Evolutionary conservation across 768 basidiomycete species (phyloP).

Genomic region (Xerocomus potaroensis): DNA sequence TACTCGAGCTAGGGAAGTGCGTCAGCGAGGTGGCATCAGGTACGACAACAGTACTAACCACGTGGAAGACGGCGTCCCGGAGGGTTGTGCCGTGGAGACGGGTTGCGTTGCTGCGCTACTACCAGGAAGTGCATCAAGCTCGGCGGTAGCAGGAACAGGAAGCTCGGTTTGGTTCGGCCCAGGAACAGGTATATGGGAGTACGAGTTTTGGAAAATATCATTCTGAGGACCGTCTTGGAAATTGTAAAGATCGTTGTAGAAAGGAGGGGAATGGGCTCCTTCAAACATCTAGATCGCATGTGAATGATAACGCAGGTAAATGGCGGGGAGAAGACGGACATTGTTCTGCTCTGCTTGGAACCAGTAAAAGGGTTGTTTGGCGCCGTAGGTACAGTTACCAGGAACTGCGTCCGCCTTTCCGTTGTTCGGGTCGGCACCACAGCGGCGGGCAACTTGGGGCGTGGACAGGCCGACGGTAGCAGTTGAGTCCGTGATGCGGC

Average conservation of each 20-base stretch:
- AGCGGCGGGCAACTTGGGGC: slow-evolving; percentile 58
- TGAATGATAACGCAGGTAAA: not conserved
- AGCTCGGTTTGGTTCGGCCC: slow-evolving; percentile 33
- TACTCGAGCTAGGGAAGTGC: slow-evolving; percentile 1
- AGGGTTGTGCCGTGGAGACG: not conserved
- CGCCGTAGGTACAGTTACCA: slow-evolving; percentile 69
- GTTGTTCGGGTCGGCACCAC: slow-evolving; percentile 54
- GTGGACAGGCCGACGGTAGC: slow-evolving; percentile 50
- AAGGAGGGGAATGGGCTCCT: slow-evolving; percentile 54
- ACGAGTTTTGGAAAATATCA: slow-evolving; percentile 67
- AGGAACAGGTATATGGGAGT: slow-evolving; percentile 41
- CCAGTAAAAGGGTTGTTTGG: slow-evolving; percentile 72
- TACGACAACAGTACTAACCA: too few species aligned
- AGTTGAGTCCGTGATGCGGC: slow-evolving; percentile 52
- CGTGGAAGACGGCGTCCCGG: too few species aligned
- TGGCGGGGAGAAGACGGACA: slow-evolving; percentile 32
- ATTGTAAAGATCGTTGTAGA: slow-evolving; percentile 68
- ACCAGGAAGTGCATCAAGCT: not conserved
- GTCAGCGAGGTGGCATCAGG: too few species aligned
- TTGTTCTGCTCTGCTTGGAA: slow-evolving; percentile 59
- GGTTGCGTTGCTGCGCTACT: not conserved
- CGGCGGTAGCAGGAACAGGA: slow-evolving; percentile 12
- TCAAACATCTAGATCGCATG: slow-evolving; percentile 56
- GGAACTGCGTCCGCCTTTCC: slow-evolving; percentile 40
- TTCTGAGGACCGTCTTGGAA: slow-evolving; percentile 68